Evolutionary conservation across 257 asterid species (phyloP), one percentile per base, ranked within the genome.

Genomic region (Rhazya stricta): DNA sequence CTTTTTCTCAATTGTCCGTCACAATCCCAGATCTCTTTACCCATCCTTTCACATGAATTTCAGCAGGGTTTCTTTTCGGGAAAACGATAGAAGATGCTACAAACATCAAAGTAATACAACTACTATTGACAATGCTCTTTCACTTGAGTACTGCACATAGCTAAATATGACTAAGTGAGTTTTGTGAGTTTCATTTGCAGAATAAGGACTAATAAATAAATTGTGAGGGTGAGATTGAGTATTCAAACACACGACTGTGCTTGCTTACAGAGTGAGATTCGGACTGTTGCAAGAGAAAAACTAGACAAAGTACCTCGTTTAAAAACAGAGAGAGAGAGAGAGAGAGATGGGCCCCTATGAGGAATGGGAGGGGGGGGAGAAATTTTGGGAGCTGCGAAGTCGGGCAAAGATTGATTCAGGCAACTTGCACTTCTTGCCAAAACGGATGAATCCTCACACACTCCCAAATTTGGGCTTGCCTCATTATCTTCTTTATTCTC

Each of bases 251-350:
- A 76, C 67, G 54, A 29, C 58, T 4, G 54, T 34, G 70, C 50
- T 54, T 69, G 72, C 58, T 74, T 77, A 72, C 85, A 76, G 77
- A 60, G 71, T 60, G 81, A 81, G 85, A 85, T 78, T 80, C 80
- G 76, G 67, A 79, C 73, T 74, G 76, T 60, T 78, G 84, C 68
- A 23, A 73, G 74, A 60, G 62, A 61, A 62, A 68, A 54, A 75
- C n/a, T 54, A 78, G 71, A 70, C 70, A 67, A 67, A 77, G 68
- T 15, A 60, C 9, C 8, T 18, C 70, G 30, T 36, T 66, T 39
- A 37, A 66, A 51, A n/a, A n/a, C n/a, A n/a, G n/a, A n/a, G n/a
- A n/a, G 5, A 30, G 57, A 71, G 76, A 70, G 79, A 54, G 62
- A 12, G 50, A 48, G 19, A 74, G 79, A 32, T 69, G 68, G 65